phyloP scores from a whole-genome alignment of 2,329 filamentous ascomycete genomes.

The Hypoxylon sp. region DNA sequence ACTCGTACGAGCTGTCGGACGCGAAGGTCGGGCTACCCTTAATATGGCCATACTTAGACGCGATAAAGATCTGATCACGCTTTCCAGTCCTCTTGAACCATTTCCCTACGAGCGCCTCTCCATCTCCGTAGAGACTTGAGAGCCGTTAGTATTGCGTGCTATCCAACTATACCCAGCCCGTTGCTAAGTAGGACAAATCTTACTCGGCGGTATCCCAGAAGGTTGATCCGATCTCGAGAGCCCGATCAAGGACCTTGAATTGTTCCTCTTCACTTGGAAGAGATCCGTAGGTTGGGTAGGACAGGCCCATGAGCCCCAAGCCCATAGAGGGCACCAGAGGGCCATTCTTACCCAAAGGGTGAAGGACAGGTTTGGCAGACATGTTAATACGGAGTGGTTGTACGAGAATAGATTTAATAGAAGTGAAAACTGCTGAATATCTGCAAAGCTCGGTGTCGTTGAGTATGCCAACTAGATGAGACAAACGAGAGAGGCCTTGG shows the following conservation, averaged over 20 bases:
- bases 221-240: constrained; percentile 57
- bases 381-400: constrained; percentile 15
- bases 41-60: constrained; percentile 63
- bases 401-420: neutral
- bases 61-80: constrained; percentile 64
- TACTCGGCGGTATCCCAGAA: constrained; percentile 60
- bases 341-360: constrained; percentile 44
- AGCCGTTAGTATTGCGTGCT: constrained; percentile 16
- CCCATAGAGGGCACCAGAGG: constrained; percentile 44
- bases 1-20: constrained; percentile 56
- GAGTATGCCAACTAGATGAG: neutral
- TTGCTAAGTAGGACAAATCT: constrained; percentile 6
- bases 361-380: constrained; percentile 37
- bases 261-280: constrained; percentile 56
- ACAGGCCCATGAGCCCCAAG: constrained; percentile 45
- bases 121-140: constrained; percentile 58
- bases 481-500: neutral
- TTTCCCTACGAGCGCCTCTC: constrained; percentile 61
- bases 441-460: neutral
- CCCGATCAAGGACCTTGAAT: constrained; percentile 60
- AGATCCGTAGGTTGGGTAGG: constrained; percentile 30
- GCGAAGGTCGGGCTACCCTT: constrained; percentile 40
- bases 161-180: neutral
- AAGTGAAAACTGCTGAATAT: neutral
- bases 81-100: constrained; percentile 62